Percentiles rank a stretch among this genome's conserved stretches.
These are phyloP conservation scores for Chalciporus sp. DNA, from an alignment of 1,284 basidiomycete genomes.

Conservation along the genomic window DNA sequence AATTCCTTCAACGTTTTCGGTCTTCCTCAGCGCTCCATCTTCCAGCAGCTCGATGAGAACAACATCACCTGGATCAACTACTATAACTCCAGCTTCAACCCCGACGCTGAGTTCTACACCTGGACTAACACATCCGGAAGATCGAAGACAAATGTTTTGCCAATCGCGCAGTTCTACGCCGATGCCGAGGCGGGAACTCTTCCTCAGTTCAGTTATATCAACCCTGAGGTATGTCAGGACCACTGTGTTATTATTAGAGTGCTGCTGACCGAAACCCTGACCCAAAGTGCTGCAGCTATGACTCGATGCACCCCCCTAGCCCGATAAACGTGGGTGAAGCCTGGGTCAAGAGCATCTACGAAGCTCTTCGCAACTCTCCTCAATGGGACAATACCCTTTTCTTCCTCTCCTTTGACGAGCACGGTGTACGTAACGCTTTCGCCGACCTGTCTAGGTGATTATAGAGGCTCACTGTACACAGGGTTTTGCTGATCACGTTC, in stretches of 20 bases:
- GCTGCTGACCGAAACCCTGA: no score
- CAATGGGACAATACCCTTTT: conserved; percentile 26
- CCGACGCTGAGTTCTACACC: conserved; percentile 24
- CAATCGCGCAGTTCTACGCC: conserved; percentile 18
- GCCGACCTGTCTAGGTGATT: no score
- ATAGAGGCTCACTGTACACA: no score
- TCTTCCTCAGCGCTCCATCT: conserved; percentile 30
- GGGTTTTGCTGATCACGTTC: conserved; percentile 29
- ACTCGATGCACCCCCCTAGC: conserved; percentile 32
- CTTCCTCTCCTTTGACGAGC: conserved; percentile 29
- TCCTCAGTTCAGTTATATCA: conserved; percentile 31
- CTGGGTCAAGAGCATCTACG: conserved; percentile 27
- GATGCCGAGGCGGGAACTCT: conserved; percentile 27
- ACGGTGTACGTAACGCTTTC: conserved; percentile 22
- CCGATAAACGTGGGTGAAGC: conserved; percentile 30
- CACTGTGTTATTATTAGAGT: no score
- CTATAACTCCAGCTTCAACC: conserved; percentile 31
- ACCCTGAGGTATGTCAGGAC: conserved; percentile 31
- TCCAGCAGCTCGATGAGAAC: conserved; percentile 30
- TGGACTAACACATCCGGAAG: conserved; percentile 28
- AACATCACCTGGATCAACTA: conserved; percentile 31
- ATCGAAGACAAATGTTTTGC: conserved; percentile 19
- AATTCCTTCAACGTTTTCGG: conserved; percentile 19
- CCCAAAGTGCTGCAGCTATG: conserved; percentile 26
- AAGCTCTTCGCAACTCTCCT: conserved; percentile 26